Base-by-base conservation (phyloP, 225 moss, liverwort and hornwort genomes). In the Sphagnum tenellum region DNA sequence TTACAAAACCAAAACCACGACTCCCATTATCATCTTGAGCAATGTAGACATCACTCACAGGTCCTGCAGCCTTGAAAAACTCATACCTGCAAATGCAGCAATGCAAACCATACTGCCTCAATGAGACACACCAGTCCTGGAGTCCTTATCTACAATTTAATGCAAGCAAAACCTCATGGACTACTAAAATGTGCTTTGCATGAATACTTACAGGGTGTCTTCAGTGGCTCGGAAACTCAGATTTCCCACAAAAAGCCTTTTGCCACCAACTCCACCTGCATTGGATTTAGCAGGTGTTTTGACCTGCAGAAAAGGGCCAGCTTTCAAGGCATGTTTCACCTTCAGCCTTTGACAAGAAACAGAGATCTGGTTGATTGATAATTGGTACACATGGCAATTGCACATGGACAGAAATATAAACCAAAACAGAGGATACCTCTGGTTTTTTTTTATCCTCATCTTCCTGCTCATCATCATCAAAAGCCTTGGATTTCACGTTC, bases 241-340 rank as follows among this genome's bases (percentile, higher is more conserved):
- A 60, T 96, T 96, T 74, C 81, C 87, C 65, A 96, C 79, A 45
- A 92, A 92, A 3, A 96, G 57, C 0, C 92, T 96, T 56, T 72
- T 87, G 77, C 82, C 84, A 14, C 92, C 92, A 64, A 71, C 88
- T 4, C 70, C 82, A 14, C 74, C 72, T 2, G 77, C 14, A 50
- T 61, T 29, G 29, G 29, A 14, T 63, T 86, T 89, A 2, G 59
- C 78, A 13, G 89, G 96, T 55, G 88, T 96, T 45, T 87, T 76
- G 0, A 71, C 70, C 89, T 91, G 69, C 5, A 2, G 50, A 8
- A 59, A n/a, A 14, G 49, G 4, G 2, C n/a, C 46, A 12, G 14
- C 7, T 7, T 13, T 46, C 8, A 5, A 47, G 4, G 29, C 12
- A 9, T 12, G 10, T 12, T 7, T 69, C 29, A 29, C 29, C 29